These are phyloP conservation scores for Triticum timopheevii DNA, from an alignment of 176 grass and related monocot genomes.

Conservation along the genomic window DNA sequence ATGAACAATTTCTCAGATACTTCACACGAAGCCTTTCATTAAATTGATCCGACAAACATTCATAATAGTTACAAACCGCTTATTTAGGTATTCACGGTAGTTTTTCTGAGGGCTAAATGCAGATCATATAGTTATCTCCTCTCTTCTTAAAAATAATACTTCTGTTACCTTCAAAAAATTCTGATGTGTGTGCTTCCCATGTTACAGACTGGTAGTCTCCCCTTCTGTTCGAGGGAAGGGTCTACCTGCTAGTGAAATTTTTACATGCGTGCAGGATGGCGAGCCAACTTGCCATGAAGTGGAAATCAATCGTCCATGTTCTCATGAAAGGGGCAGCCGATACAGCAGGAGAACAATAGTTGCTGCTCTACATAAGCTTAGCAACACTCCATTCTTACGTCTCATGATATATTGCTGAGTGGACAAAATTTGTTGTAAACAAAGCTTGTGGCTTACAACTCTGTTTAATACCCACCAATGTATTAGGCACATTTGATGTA, in stretches of 20 bases:
- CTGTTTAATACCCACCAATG: no score
- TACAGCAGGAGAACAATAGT: conserved; percentile 65
- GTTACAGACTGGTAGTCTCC: not conserved
- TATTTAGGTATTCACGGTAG: not conserved
- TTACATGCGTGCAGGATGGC: conserved; percentile 55
- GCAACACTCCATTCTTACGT: not conserved
- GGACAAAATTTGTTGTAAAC: not conserved
- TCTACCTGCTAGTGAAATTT: not conserved
- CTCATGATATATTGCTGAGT: not conserved
- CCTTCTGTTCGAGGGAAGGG: not conserved
- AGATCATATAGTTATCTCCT: not conserved
- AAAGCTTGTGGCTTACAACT: no score
- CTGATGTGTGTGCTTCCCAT: no score
- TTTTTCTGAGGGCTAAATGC: not conserved
- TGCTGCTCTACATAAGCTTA: conserved; percentile 63
- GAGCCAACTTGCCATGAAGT: conserved; percentile 51
- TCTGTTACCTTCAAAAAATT: not conserved
- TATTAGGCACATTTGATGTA: no score
- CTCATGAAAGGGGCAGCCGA: not conserved
- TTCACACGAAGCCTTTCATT: no score
- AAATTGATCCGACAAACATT: no score
- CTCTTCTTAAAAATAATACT: not conserved
- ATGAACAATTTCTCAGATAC: no score
- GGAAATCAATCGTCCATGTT: conserved; percentile 35
- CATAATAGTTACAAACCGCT: no score